phyloP scores from a whole-genome alignment of 805 yeast species.

The Torulaspora delbrueckii region DNA sequence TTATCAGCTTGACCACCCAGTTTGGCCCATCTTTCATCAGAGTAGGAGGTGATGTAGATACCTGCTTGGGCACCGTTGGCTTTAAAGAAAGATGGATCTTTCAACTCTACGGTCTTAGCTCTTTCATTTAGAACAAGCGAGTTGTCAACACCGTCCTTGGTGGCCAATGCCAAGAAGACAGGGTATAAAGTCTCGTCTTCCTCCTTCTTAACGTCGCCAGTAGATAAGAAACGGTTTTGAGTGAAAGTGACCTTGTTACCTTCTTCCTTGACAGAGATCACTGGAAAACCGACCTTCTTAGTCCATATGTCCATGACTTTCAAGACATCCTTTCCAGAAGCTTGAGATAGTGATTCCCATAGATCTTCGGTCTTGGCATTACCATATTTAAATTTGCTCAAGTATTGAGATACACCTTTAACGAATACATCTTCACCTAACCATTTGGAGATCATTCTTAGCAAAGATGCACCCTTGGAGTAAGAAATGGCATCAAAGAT shows the following conservation, averaged over 20 bases:
- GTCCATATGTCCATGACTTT: constrained; percentile 79
- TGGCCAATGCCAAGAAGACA: constrained; percentile 61
- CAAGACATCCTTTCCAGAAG: constrained; percentile 67
- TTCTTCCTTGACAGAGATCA: constrained; percentile 59
- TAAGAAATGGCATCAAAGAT: constrained; percentile 82
- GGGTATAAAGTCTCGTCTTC: constrained; percentile 69
- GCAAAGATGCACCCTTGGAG: constrained; percentile 71
- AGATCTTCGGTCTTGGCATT: constrained; percentile 73
- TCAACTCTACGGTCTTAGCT: constrained; percentile 42
- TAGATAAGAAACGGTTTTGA: constrained; percentile 69
- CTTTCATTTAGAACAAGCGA: constrained; percentile 51
- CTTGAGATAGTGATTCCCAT: constrained; percentile 69
- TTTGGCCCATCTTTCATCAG: constrained; percentile 63
- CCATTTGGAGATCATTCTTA: constrained; percentile 77
- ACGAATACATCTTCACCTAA: constrained; percentile 72
- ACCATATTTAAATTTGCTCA: constrained; percentile 70
- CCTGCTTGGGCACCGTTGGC: constrained; percentile 72
- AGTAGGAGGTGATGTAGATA: constrained; percentile 67
- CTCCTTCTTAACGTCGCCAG: constrained; percentile 71
- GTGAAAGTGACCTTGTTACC: constrained; percentile 49
- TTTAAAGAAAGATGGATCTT: constrained; percentile 51
- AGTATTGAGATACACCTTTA: constrained; percentile 73
- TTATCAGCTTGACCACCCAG: constrained; percentile 54
- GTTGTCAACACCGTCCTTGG: constrained; percentile 56
- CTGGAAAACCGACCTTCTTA: constrained; percentile 71